Base-by-base conservation (phyloP, 2,329 filamentous ascomycete species). In the Tolypocladium nubicola region DNA sequence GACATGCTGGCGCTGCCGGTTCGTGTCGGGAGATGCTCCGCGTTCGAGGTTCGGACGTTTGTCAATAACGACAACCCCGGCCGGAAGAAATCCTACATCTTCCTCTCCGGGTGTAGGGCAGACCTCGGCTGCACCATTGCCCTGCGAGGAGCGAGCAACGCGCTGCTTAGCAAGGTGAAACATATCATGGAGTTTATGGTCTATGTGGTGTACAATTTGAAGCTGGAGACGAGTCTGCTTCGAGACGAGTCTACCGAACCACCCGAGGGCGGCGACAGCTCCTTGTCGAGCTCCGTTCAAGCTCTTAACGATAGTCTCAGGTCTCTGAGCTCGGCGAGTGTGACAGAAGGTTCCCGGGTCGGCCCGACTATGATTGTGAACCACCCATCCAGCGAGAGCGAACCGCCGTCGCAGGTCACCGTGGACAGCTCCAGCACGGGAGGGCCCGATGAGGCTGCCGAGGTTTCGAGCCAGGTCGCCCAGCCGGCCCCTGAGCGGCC, bases 121-220 rank as follows among this genome's bases (percentile, higher is more conserved):
- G 88, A 95, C 59, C 82, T 99, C 2, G 95, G 94, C 0, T 97
- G 94, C 68, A 99, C 94, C 0, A 96, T 99, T 64, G 90, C 91
- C 14, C 77, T 99, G 26, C 86, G 94, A 52, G 94, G 94, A 1
- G 89, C 88, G 4, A 85, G 88, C 59, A 86, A 85, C 37, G 76
- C 82, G 53, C 78, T 85, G 0, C 79, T 99, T 21, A 78, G 84
- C 1, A 89, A 86, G 64, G 85, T 99, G 71, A 99, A 99, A 73
- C 83, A 85, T 55, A 94, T 99, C 63, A 94, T 93, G 13, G 94
- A 99, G 68, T 97, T 99, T 68, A 97, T 99, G 93, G 88, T 95
- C 41, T 99, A 97, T 64, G 95, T 99, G 23, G 92, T 97, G 14
- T 99, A 99, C 73, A 99, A 97, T 65, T 79, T 99, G 56, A 96